Evolutionary conservation across 306 rosid genomes (phyloP).

Genomic region (Cajanus cajan): DNA sequence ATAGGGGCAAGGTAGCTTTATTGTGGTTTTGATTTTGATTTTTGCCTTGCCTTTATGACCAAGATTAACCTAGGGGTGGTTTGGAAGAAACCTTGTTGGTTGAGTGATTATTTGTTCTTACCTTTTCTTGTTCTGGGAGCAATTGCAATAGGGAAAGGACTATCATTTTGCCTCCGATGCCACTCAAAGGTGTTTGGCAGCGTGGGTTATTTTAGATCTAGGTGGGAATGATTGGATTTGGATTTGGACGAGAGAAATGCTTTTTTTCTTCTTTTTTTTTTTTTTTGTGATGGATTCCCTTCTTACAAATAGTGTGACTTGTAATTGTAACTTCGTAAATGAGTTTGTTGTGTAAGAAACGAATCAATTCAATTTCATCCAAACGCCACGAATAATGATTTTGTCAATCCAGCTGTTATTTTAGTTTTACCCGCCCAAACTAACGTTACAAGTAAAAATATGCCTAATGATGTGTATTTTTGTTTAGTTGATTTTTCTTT

Average conservation of each 20-base stretch:
- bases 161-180: conserved; percentile 35
- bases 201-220: conserved; percentile 5
- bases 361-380: too few relatives aligned
- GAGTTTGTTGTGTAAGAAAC: conserved; percentile 1
- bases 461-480: background rate
- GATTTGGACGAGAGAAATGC: background rate
- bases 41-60: background rate
- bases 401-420: background rate
- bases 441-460: background rate
- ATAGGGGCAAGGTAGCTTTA: background rate
- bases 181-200: conserved; percentile 24
- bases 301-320: background rate
- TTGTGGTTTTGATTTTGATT: background rate
- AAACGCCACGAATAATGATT: background rate
- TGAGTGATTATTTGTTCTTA: background rate
- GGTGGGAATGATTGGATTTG: conserved; percentile 26
- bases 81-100: background rate
- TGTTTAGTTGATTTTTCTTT: background rate
- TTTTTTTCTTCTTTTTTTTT: background rate
- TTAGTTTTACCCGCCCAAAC: background rate
- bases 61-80: background rate
- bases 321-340: background rate
- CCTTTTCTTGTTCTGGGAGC: conserved; percentile 24
- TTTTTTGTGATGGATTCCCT: background rate
- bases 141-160: background rate